A percentile compares a stretch with the other conserved stretches of the same genome.
Evolutionary conservation across 345 rosid species (phyloP).

Genomic region (Melaleuca alternifolia): DNA sequence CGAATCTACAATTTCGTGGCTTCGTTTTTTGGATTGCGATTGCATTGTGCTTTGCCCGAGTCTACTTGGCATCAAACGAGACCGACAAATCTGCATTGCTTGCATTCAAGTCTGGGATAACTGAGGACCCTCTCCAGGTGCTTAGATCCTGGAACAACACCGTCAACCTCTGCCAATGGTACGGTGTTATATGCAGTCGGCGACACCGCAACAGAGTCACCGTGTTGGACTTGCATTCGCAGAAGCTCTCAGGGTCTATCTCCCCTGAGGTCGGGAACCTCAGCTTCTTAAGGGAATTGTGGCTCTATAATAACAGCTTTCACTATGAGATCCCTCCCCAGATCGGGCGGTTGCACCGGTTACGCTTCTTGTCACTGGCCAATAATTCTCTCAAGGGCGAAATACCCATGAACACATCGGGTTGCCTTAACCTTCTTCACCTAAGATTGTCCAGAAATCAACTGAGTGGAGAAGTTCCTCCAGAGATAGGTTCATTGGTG

Average conservation of each 20-base stretch:
- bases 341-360: not conserved
- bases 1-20: not conserved
- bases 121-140: not conserved
- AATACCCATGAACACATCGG: conserved; percentile 7
- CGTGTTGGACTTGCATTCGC: not conserved
- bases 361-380: not conserved
- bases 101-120: not conserved
- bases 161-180: not conserved
- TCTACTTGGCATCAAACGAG: conserved; percentile 4
- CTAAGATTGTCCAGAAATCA: not conserved
- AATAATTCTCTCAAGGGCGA: conserved; percentile 2
- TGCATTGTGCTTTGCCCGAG: not conserved
- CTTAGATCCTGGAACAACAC: not conserved
- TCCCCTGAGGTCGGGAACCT: not conserved
- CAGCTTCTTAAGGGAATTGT: not conserved
- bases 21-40: not conserved
- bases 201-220: not conserved
- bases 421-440: not conserved
- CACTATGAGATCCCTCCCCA: not conserved
- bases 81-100: not conserved
- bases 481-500: not conserved
- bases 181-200: not conserved
- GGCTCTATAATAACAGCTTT: not conserved
- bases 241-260: not conserved
- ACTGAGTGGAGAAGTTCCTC: conserved; percentile 7